Percentiles rank a stretch among this genome's conserved stretches.
phyloP scores from a whole-genome alignment of 441 rosid genomes.

The Populus hybrid region DNA sequence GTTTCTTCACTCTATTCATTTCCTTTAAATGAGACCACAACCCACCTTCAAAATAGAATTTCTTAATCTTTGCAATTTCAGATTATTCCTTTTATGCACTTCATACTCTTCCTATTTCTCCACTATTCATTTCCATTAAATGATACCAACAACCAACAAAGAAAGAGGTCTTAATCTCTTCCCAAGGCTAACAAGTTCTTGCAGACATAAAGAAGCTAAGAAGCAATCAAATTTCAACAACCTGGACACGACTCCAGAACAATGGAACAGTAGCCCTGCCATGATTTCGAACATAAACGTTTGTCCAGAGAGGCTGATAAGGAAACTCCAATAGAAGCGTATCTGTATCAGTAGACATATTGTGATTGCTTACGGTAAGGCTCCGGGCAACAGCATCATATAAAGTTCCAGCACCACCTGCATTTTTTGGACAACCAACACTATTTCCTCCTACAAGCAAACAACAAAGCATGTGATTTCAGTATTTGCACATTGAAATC shows the following conservation, averaged over 20 bases:
- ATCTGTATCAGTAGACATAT: conserved; percentile 83
- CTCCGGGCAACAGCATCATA: conserved; percentile 97
- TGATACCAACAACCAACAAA: background rate
- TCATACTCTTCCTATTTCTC: background rate
- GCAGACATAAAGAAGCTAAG: background rate
- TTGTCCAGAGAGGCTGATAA: conserved; percentile 92
- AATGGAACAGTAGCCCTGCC: conserved; percentile 96
- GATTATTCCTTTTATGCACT: background rate
- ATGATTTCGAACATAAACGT: conserved; percentile 77
- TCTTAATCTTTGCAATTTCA: background rate
- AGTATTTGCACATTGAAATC: background rate
- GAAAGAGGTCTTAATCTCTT: background rate
- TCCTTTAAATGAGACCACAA: background rate
- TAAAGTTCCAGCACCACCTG: conserved; percentile 96
- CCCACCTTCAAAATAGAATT: background rate
- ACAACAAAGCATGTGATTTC: conserved; percentile 5
- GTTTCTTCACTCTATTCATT: background rate
- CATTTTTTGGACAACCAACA: conserved; percentile 75
- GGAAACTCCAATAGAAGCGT: conserved; percentile 97
- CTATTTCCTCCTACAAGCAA: conserved; percentile 75
- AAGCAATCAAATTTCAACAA: conserved; percentile 23
- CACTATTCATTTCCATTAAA: background rate
- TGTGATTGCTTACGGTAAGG: conserved; percentile 84
- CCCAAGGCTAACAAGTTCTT: background rate
- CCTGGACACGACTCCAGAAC: conserved; percentile 99